phyloP scores from a whole-genome alignment of 441 rosid species.

The Gossypium davidsonii region DNA sequence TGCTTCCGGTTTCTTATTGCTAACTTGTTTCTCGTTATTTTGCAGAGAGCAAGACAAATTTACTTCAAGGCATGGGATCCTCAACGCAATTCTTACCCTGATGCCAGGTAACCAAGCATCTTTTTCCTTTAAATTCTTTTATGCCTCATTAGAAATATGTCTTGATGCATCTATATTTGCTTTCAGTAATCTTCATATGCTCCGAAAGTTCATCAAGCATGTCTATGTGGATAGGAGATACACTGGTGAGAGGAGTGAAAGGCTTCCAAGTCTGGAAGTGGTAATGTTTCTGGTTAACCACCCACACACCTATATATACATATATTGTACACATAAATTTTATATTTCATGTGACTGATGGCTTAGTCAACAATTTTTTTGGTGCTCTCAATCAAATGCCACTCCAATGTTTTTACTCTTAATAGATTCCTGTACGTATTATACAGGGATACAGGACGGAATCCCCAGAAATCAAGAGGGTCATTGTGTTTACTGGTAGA shows the following conservation, averaged over 20 bases:
- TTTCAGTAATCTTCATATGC: slow-evolving; percentile 65
- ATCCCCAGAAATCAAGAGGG: slow-evolving; percentile 31
- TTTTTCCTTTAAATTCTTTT: neutral
- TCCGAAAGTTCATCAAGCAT: slow-evolving; percentile 73
- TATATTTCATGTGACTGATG: too few species aligned
- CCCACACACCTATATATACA: neutral
- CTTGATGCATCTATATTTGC: slow-evolving; percentile 17
- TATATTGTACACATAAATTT: neutral
- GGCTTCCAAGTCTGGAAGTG: slow-evolving; percentile 38
- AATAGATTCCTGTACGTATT: slow-evolving; percentile 1
- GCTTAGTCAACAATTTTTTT: neutral
- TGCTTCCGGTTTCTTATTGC: neutral
- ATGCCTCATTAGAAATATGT: slow-evolving; percentile 12
- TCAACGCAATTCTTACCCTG: slow-evolving; percentile 60
- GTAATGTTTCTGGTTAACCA: slow-evolving; percentile 28
- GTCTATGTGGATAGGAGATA: slow-evolving; percentile 74
- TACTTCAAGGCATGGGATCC: slow-evolving; percentile 71
- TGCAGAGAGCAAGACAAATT: slow-evolving; percentile 66
- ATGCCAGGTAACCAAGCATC: slow-evolving; percentile 50
- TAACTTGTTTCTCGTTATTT: slow-evolving; percentile 7
- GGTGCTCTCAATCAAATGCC: neutral
- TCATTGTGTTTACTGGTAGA: slow-evolving; percentile 23
- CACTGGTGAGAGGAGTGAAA: slow-evolving; percentile 44
- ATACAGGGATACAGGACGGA: slow-evolving; percentile 46
- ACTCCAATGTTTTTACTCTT: slow-evolving; percentile 1